Evolutionary conservation across 2,329 filamentous ascomycete genomes (phyloP), one percentile per base, ranked within the genome.

Genomic region (Sphaerulina vaccinii): DNA sequence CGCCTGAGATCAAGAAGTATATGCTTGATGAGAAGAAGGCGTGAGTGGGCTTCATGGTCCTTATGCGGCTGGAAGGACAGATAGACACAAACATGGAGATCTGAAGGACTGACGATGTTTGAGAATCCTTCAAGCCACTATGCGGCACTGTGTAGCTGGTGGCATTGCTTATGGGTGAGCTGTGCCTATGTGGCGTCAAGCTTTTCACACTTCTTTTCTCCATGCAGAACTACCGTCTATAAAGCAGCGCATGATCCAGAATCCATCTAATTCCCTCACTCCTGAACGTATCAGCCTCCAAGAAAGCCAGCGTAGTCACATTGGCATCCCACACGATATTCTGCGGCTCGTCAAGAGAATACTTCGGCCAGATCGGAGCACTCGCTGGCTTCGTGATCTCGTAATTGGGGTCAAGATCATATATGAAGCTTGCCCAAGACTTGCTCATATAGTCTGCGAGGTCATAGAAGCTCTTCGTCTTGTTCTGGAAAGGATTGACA

Each of bases 251-350:
- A 54, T 68, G 60, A 42, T 66, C 64, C 37, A 66, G 18, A 55
- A 78, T 75, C 52, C 73, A 67, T 39, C 66, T 65, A 43, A 77
- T 78, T 1, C 75, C 75, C 57, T 70, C 70, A 33, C 66, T 63
- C 54, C 75, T 68, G 40, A 62, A 77, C 7, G 72, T 73, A 57
- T 78, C 75, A 10, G 65, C 56, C 68, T 77, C 75, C 3, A 63
- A 50, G 52, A 61, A 63, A 8, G 62, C 68, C 53, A 65, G 35
- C 11, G 39, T 54, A 7, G 66, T 70, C 15, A 58, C 60, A 55
- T 77, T 76, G 5, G 71, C 74, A 66, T 77, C 73, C 54, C 73
- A 77, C 1, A 77, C 75, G 49, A 71, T 71, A 47, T 76, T 68
- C 65, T 65, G 38, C 6, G 70, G 71, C 4, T 65, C 53, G 0